These are phyloP conservation scores for Guadua angustifolia DNA, from an alignment of 176 grass and related monocot genomes.

Conservation along the genomic window DNA sequence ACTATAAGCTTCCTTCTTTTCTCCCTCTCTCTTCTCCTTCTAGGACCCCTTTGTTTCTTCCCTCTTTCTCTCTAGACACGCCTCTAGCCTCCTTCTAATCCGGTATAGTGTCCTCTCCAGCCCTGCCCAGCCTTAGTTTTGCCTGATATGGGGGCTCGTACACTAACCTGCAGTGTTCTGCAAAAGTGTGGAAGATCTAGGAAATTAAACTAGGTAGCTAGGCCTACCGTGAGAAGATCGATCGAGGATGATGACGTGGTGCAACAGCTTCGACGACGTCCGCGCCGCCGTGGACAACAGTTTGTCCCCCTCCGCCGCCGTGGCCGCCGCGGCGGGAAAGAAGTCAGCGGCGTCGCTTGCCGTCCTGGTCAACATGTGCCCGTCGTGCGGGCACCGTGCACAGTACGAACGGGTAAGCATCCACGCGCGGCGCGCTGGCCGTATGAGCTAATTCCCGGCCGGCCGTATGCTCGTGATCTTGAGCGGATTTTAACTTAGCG, in stretches of 20 bases:
- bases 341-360: constrained; percentile 53
- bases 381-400: constrained; percentile 67
- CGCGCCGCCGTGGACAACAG: constrained; percentile 51
- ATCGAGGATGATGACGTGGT: constrained; percentile 61
- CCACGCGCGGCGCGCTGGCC: too few species aligned
- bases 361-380: constrained; percentile 68
- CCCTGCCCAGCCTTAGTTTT: not conserved
- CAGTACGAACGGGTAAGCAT: constrained; percentile 53
- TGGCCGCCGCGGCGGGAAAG: constrained; percentile 45
- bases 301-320: constrained; percentile 39
- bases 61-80: not conserved
- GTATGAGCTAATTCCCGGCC: not conserved
- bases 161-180: not conserved
- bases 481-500: not conserved
- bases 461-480: not conserved
- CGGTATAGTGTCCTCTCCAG: constrained; percentile 28
- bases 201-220: not conserved
- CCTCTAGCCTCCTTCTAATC: constrained; percentile 12
- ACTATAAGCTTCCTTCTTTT: constrained; percentile 48
- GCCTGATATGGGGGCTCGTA: not conserved
- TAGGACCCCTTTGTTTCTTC: constrained; percentile 35
- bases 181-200: too few species aligned
- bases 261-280: constrained; percentile 63
- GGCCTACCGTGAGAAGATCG: not conserved
- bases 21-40: constrained; percentile 40